These are phyloP conservation scores for Sindora glabra DNA, from an alignment of 306 rosid species.

Conservation along the genomic window DNA sequence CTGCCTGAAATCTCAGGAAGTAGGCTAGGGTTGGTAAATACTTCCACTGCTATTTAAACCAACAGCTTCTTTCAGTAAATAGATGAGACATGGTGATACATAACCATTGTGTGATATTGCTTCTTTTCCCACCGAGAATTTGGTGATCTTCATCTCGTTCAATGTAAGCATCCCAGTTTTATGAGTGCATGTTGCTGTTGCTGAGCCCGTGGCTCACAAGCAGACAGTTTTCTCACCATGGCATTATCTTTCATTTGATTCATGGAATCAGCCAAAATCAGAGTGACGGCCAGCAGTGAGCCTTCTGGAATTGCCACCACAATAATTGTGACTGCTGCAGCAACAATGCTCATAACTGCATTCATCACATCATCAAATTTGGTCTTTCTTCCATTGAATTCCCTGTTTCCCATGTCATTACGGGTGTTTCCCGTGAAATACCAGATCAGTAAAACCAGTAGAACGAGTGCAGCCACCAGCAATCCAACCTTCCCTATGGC, in stretches of 20 bases:
- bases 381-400: not conserved
- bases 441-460: not conserved
- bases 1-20: not conserved
- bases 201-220: slow-evolving; percentile 3
- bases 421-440: not conserved
- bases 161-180: not conserved
- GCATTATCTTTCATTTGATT: not conserved
- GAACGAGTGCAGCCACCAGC: not conserved
- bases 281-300: not conserved
- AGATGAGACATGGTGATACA: not conserved
- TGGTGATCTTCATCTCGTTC: not conserved
- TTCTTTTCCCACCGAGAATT: not conserved
- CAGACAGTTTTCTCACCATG: not conserved
- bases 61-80: not conserved
- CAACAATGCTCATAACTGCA: not conserved
- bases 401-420: not conserved
- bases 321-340: slow-evolving; percentile 1
- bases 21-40: not conserved
- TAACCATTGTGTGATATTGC: not conserved
- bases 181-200: not conserved
- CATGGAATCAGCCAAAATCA: not conserved
- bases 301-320: slow-evolving; percentile 8
- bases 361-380: not conserved
- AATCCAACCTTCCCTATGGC: not conserved
- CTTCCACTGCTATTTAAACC: not conserved